Conservation (phyloP, 176 grass and related monocot species). For the Luzula sylvatica region DNA sequence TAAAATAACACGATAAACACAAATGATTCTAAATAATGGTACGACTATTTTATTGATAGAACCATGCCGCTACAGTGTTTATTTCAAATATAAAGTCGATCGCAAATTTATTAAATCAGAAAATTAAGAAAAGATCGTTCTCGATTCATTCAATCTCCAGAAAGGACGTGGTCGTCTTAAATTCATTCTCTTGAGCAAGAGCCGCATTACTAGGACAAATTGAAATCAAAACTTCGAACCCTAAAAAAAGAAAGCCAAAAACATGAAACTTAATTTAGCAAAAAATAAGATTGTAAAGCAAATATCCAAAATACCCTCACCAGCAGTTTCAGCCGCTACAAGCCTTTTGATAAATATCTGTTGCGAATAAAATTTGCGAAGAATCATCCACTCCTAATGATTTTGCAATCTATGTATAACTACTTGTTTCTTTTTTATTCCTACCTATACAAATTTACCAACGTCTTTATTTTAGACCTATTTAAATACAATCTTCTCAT, state of each 20-base stretch:
- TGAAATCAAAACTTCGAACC: constrained; percentile 34
- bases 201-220: no score
- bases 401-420: constrained; percentile 72
- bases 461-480: constrained; percentile 1
- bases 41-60: no score
- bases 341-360: constrained; percentile 84
- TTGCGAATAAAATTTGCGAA: constrained; percentile 77
- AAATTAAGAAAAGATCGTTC: neutral
- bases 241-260: constrained; percentile 14
- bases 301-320: constrained; percentile 31
- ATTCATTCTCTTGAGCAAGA: constrained; percentile 28
- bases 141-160: constrained; percentile 22
- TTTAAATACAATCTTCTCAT: neutral
- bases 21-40: no score
- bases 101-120: no score
- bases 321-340: constrained; percentile 71
- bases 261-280: constrained; percentile 4
- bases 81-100: no score
- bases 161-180: no score
- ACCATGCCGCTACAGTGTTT: no score
- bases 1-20: no score
- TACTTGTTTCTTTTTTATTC: constrained; percentile 78
- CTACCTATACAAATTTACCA: constrained; percentile 31
- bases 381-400: constrained; percentile 76
- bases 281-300: neutral